These are phyloP conservation scores for Lasiodiplodia citricola DNA, from an alignment of 2,329 filamentous ascomycete species.

Conservation along the genomic window DNA sequence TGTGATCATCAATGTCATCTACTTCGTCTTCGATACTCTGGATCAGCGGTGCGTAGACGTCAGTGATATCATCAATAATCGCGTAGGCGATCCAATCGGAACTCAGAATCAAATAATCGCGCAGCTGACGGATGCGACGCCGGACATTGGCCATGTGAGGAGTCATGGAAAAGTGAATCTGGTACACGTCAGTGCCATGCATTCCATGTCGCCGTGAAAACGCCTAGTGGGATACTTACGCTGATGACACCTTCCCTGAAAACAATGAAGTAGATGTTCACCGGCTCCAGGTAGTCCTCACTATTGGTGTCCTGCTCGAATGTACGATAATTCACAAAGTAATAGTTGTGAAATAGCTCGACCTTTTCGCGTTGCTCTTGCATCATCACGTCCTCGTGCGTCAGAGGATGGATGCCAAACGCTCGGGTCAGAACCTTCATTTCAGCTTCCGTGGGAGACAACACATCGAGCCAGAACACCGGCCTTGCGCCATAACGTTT, in stretches of 20 bases:
- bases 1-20: conserved; percentile 93
- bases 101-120: conserved; percentile 89
- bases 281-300: conserved; percentile 89
- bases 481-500: conserved; percentile 74
- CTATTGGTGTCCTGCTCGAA: conserved; percentile 94
- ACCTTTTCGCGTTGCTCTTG: conserved; percentile 98
- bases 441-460: conserved; percentile 88
- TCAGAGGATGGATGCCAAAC: conserved; percentile 94
- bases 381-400: conserved; percentile 95
- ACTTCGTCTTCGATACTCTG: conserved; percentile 94
- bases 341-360: conserved; percentile 95
- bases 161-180: conserved; percentile 93
- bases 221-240: conserved; percentile 30
- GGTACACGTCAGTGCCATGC: neutral
- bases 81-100: conserved; percentile 99
- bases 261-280: conserved; percentile 97
- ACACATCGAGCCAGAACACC: conserved; percentile 95
- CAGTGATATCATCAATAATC: conserved; percentile 97
- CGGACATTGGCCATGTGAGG: conserved; percentile 97
- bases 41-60: conserved; percentile 91
- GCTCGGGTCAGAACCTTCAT: conserved; percentile 93
- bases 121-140: conserved; percentile 87
- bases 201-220: neutral
- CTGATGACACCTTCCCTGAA: conserved; percentile 94
- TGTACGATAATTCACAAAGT: conserved; percentile 97